Percentiles rank a stretch among this genome's conserved stretches.
These are phyloP conservation scores for Danielozyma ontarioensis DNA, from an alignment of 805 yeast genomes.

Conservation along the genomic window DNA sequence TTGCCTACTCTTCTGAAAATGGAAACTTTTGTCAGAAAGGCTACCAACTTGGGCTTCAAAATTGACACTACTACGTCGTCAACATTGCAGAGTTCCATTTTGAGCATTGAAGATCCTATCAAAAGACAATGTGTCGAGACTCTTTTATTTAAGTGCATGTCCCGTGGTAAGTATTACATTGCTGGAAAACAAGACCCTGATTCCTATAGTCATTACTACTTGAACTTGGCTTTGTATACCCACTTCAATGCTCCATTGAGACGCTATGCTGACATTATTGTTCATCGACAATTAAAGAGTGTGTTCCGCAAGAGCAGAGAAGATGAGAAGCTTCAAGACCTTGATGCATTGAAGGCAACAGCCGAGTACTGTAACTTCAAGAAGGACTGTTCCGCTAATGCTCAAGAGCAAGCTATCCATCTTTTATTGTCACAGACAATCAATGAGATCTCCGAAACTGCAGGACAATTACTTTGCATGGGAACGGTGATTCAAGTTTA, in stretches of 20 bases:
- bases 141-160: conserved; percentile 72
- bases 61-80: conserved; percentile 74
- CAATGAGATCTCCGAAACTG: conserved; percentile 60
- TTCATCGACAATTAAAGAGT: conserved; percentile 83
- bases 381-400: conserved; percentile 87
- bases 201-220: conserved; percentile 70
- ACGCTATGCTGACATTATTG: conserved; percentile 88
- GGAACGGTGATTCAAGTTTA: conserved; percentile 90
- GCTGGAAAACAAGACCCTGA: conserved; percentile 86
- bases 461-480: conserved; percentile 79
- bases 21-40: conserved; percentile 71
- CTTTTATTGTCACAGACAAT: conserved; percentile 78
- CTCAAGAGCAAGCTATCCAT: conserved; percentile 94
- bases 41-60: conserved; percentile 57
- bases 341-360: conserved; percentile 69
- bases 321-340: conserved; percentile 31
- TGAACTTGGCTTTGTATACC: conserved; percentile 80
- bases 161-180: conserved; percentile 79
- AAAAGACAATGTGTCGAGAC: conserved; percentile 74
- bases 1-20: conserved; percentile 78
- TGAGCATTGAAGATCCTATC: conserved; percentile 54
- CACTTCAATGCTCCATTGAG: conserved; percentile 92
- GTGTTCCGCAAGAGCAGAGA: conserved; percentile 42
- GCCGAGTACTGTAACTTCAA: conserved; percentile 94
- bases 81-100: conserved; percentile 65